These are phyloP conservation scores for Citrus australasica DNA, from an alignment of 345 rosid species.

Conservation along the genomic window DNA sequence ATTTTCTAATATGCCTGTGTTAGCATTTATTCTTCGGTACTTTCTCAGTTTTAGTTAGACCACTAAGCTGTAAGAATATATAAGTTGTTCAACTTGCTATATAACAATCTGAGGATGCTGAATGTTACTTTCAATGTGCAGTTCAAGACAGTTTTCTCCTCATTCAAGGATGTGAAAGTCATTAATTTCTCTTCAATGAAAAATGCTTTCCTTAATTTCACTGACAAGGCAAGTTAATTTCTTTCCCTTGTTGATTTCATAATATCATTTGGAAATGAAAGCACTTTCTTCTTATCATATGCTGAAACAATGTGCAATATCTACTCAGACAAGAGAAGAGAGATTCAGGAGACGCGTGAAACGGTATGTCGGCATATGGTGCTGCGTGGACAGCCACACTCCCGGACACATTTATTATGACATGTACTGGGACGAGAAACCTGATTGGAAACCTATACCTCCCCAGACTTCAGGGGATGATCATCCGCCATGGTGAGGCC, in stretches of 20 bases:
- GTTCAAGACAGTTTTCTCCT: conserved; percentile 68
- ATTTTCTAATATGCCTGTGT: not conserved
- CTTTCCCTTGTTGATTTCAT: not conserved
- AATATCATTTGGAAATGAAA: not conserved
- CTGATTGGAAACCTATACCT: conserved; percentile 84
- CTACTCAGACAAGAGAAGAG: conserved; percentile 55
- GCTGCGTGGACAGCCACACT: conserved; percentile 68
- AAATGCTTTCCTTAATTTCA: conserved; percentile 75
- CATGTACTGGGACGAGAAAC: conserved; percentile 98
- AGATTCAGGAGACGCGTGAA: conserved; percentile 73
- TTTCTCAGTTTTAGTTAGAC: not conserved
- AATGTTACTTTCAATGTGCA: conserved; percentile 25
- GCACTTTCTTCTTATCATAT: not conserved
- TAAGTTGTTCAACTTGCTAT: not conserved
- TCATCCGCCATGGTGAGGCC: conserved; percentile 64
- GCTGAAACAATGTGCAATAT: conserved; percentile 14
- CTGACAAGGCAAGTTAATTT: conserved; percentile 59
- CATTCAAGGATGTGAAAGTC: conserved; percentile 74
- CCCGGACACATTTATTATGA: conserved; percentile 95
- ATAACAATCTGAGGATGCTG: not conserved
- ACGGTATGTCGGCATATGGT: conserved; percentile 91
- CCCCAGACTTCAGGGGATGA: conserved; percentile 72
- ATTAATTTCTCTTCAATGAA: conserved; percentile 85
- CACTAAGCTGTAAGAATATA: not conserved
- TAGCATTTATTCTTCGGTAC: not conserved